A percentile compares a stretch with the other conserved stretches of the same genome.
phyloP scores from a whole-genome alignment of 768 basidiomycete species.

The Leccinum disarticulatum region DNA sequence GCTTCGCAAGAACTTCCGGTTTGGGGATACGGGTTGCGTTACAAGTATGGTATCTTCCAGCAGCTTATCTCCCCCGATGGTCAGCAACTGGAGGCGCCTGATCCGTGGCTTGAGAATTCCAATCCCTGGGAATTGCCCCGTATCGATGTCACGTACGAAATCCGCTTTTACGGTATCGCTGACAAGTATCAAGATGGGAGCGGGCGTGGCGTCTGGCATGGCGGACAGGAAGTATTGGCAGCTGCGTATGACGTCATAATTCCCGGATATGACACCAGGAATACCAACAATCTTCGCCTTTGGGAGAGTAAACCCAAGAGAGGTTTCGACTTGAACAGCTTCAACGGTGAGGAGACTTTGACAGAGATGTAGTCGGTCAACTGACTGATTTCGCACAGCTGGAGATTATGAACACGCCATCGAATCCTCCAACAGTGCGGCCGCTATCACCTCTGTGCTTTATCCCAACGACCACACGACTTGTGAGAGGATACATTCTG shows the following conservation, averaged over 20 bases:
- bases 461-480: constrained; percentile 94
- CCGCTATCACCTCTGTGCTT: constrained; percentile 90
- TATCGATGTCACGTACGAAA: constrained; percentile 78
- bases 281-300: constrained; percentile 85
- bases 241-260: constrained; percentile 95
- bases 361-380: background rate
- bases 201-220: constrained; percentile 71
- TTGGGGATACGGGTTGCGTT: constrained; percentile 94
- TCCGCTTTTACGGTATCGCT: constrained; percentile 87
- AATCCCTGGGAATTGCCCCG: constrained; percentile 90
- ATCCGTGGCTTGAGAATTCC: constrained; percentile 87
- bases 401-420: constrained; percentile 93
- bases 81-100: constrained; percentile 85
- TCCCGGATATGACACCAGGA: constrained; percentile 76
- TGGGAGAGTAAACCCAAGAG: constrained; percentile 88
- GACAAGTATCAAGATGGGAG: constrained; percentile 62
- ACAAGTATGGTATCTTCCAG: constrained; percentile 96
- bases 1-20: constrained; percentile 88
- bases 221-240: constrained; percentile 92
- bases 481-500: constrained; percentile 37
- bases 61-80: constrained; percentile 84
- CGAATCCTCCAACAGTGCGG: constrained; percentile 84
- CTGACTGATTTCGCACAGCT: constrained; percentile 43
- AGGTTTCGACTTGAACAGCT: constrained; percentile 91
- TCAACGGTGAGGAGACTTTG: constrained; percentile 65